Base-by-base conservation (phyloP, 2,329 filamentous ascomycete species). In the Diaporthe nobilis region DNA sequence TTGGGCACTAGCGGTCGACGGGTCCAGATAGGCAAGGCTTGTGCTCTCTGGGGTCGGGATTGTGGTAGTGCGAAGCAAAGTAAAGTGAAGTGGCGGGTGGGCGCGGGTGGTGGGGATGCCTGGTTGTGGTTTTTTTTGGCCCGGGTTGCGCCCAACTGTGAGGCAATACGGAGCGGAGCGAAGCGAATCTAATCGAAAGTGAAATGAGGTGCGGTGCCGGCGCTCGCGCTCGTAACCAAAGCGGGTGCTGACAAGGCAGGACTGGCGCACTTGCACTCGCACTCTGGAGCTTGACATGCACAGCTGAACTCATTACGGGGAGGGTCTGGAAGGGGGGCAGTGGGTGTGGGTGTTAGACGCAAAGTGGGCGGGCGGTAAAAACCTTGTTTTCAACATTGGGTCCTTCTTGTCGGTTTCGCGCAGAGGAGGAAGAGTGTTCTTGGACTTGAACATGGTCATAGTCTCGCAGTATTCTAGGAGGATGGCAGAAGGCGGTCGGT, bases 341-440 rank as follows among this genome's bases (percentile, higher is more conserved):
- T 55, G 49, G 65, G 65, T 68, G 51, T 28, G 51, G 58, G 42
- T 49, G 65, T 70, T 34, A 47, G 58, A 53, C 44, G 47, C 57
- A 55, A 65, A 73, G 31, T 55, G 65, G 65, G 65, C 60, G 71
- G 71, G 71, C 49, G 71, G 71, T 63, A 73, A 77, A 74, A 77
- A 81, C 80, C 80, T 81, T 81, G 79, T 78, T 77, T 81, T 81
- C 68, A 80, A 75, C 72, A 77, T 79, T 51, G 73, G 72, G 70
- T 79, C 78, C 74, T 78, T 79, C 72, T 78, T 78, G 67, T 81
- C 80, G 61, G 77, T 76, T 71, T 81, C 80, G 74, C 80, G 80
- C 73, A 81, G 78, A 73, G 79, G 79, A 68, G 80, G 80, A 17
- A 81, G 72, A 4, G 78, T 72, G 63, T 78, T 77, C 71, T 81